A percentile compares a stretch with the other conserved stretches of the same genome.
phyloP scores from a whole-genome alignment of 257 asterid species.

The Cinchona pubescens region DNA sequence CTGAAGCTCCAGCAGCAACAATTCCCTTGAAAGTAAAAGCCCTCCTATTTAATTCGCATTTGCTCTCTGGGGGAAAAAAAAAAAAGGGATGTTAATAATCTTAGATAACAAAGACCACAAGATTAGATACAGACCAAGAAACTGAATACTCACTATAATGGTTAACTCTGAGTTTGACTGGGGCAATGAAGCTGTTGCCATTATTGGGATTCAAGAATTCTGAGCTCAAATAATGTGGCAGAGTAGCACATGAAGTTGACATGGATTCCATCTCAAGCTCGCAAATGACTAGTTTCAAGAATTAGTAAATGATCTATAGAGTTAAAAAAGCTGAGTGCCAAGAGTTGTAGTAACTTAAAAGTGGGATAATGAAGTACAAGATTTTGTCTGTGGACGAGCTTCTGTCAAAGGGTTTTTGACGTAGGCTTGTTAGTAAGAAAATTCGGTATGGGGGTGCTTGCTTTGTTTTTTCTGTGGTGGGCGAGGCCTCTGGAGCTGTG shows the following conservation, averaged over 20 bases:
- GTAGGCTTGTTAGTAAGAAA: background rate
- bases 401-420: constrained; percentile 1
- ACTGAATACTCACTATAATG: constrained; percentile 43
- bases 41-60: constrained; percentile 65
- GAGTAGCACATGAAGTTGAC: constrained; percentile 52
- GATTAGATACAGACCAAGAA: background rate
- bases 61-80: constrained; percentile 44
- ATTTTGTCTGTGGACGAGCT: background rate
- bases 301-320: background rate
- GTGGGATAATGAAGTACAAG: background rate
- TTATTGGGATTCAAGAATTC: constrained; percentile 33
- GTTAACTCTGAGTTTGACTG: constrained; percentile 26
- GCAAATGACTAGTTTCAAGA: background rate
- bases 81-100: background rate
- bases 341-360: background rate
- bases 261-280: constrained; percentile 30
- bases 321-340: constrained; percentile 1
- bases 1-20: constrained; percentile 75
- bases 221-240: constrained; percentile 35
- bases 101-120: background rate
- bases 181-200: constrained; percentile 25
- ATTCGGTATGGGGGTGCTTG: background rate
- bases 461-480: constrained; percentile 38
- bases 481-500: constrained; percentile 32
- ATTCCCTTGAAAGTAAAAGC: constrained; percentile 61